Percentiles rank a stretch among this genome's conserved stretches.
Evolutionary conservation across 2,329 filamentous ascomycete genomes (phyloP).

Genomic region (Blumeria graminis): DNA sequence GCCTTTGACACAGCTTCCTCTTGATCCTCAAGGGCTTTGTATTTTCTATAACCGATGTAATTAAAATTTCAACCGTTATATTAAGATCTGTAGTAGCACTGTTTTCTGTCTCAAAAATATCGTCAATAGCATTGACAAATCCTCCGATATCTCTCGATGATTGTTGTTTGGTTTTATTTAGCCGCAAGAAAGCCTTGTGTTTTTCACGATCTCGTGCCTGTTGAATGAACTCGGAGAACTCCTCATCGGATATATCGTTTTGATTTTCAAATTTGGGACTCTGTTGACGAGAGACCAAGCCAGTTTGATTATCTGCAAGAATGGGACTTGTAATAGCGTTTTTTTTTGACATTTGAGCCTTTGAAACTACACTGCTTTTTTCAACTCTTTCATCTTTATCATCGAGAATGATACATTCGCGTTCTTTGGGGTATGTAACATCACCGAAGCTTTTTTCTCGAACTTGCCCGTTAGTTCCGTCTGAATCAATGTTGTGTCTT

Average conservation of each 20-base stretch:
- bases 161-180: conserved; percentile 4
- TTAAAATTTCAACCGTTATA: conserved; percentile 34
- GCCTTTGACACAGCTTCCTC: conserved; percentile 39
- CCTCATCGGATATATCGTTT: conserved; percentile 10
- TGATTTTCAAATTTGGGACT: conserved; percentile 5
- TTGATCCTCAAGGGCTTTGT: conserved; percentile 37
- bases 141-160: conserved; percentile 2
- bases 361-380: no score
- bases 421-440: no score
- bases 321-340: no score
- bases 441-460: no score
- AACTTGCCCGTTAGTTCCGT: no score
- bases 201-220: conserved; percentile 11
- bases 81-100: conserved; percentile 14
- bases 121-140: conserved; percentile 3
- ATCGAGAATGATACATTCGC: no score
- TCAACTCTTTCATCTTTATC: no score
- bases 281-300: not conserved
- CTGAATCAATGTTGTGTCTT: no score
- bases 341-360: no score
- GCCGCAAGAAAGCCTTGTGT: conserved; percentile 5
- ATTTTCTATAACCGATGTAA: conserved; percentile 39
- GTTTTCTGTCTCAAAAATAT: conserved; percentile 4
- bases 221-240: conserved; percentile 13
- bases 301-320: no score